A percentile compares a stretch with the other conserved stretches of the same genome.
phyloP scores from a whole-genome alignment of 139 green algal species.

The Tetraselmis striata region DNA sequence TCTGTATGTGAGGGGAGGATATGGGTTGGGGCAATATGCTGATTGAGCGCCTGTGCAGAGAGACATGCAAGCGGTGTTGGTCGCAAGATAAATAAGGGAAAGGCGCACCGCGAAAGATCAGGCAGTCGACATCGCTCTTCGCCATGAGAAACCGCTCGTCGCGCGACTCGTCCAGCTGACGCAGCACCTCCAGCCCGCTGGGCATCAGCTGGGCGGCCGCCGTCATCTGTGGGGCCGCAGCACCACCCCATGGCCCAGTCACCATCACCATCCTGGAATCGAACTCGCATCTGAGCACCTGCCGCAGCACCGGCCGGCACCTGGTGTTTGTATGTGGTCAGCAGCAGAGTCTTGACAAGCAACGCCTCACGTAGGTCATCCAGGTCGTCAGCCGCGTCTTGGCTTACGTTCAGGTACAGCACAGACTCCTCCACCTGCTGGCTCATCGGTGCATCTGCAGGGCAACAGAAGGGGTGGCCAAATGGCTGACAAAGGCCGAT shows the following conservation, averaged over 20 bases:
- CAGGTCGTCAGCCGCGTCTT: background rate
- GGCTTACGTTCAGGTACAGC: background rate
- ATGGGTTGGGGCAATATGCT: background rate
- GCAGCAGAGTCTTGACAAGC: background rate
- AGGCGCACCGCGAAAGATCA: background rate
- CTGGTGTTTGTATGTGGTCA: background rate
- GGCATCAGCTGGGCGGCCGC: background rate
- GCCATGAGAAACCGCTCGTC: background rate
- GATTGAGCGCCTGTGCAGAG: too few relatives aligned
- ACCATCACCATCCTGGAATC: too few relatives aligned
- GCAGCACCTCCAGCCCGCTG: background rate
- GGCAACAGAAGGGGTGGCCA: background rate
- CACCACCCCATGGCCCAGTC: background rate
- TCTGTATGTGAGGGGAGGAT: background rate
- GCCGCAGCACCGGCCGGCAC: too few relatives aligned
- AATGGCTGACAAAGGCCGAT: background rate
- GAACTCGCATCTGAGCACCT: too few relatives aligned
- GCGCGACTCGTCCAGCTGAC: background rate
- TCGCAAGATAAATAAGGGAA: background rate
- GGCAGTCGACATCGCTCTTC: background rate
- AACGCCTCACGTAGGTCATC: background rate
- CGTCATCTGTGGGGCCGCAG: background rate
- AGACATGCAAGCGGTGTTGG: background rate
- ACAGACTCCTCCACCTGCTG: background rate
- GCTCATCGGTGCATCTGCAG: background rate